These are phyloP conservation scores for Cladobotryum protrusum DNA, from an alignment of 2,329 filamentous ascomycete species.

Conservation along the genomic window DNA sequence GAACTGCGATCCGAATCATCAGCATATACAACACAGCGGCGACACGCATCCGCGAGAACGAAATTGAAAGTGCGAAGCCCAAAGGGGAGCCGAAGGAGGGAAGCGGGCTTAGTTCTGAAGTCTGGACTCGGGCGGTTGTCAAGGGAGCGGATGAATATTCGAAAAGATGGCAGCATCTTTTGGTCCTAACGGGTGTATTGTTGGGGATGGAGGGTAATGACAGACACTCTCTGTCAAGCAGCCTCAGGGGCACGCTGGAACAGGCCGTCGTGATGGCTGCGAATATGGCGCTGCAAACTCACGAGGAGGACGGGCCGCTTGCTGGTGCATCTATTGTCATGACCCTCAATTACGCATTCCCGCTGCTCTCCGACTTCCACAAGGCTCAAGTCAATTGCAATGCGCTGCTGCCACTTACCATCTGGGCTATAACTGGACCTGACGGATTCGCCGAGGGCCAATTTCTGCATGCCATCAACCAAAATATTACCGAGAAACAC, in stretches of 20 bases:
- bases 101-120: conserved; percentile 41
- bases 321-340: conserved; percentile 54
- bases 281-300: conserved; percentile 63
- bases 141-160: conserved; percentile 54
- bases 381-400: conserved; percentile 59
- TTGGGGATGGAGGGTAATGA: conserved; percentile 66
- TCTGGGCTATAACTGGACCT: conserved; percentile 60
- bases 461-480: conserved; percentile 64
- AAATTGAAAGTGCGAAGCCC: conserved; percentile 31
- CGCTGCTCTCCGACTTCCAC: conserved; percentile 57
- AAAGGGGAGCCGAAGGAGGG: conserved; percentile 26
- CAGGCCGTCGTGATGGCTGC: conserved; percentile 66
- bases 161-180: conserved; percentile 72
- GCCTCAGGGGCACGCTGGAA: conserved; percentile 63
- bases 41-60: conserved; percentile 44
- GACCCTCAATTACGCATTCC: conserved; percentile 71
- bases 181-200: conserved; percentile 73
- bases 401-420: conserved; percentile 60
- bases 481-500: conserved; percentile 52
- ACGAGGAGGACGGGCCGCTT: conserved; percentile 33
- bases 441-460: conserved; percentile 72
- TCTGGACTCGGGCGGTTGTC: conserved; percentile 51
- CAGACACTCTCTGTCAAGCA: conserved; percentile 54
- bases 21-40: conserved; percentile 67
- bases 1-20: conserved; percentile 58